Evolutionary conservation across 441 rosid genomes (phyloP), one percentile per base, ranked within the genome.

Genomic region (Dalechampia spathulata): DNA sequence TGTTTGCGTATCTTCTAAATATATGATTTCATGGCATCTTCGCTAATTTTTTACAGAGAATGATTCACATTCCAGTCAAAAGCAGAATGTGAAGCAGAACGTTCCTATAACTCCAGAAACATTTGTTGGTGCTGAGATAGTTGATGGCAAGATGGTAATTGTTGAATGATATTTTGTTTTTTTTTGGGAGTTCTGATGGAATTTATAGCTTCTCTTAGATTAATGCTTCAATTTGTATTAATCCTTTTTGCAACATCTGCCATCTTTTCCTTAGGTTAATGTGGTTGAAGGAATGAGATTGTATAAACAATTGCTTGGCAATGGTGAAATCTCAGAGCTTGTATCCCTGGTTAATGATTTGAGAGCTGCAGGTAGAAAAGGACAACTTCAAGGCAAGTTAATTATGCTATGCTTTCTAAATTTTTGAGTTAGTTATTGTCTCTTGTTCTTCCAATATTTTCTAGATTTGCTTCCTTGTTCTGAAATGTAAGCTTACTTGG

Each of bases 271-370:
- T 34, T 63, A 85, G 99, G 89, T 87, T 54, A 89, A 93, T 70
- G 95, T 82, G 62, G 99, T 85, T 41, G 99, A 93, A 60, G 99
- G 97, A 66, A 66, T 89, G 63, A 79, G 80, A 78, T 55, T 87
- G 60, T 83, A 85, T 44, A 97, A 82, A 45, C 66, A 73, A 43
- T 72, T 83, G 51, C 48, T 78, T 55, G 82, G 76, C 34, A 71
- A 78, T 27, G 69, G 65, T 27, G 87, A 89, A 67, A 82, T 87
- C 62, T 73, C 78, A 55, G 68, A 78, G 62, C 80, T 89, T 43
- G 71, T 83, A 67, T 82, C 90, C 28, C 71, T 85, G 79, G 83
- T 80, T 63, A 76, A 79, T 75, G 90, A 83, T 68, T 60, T 87
- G 58, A 79, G 84, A 73, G 71, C 69, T 20, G 66, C 83, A 13